Base-by-base conservation (phyloP, 441 rosid species). In the Croton setiger region DNA sequence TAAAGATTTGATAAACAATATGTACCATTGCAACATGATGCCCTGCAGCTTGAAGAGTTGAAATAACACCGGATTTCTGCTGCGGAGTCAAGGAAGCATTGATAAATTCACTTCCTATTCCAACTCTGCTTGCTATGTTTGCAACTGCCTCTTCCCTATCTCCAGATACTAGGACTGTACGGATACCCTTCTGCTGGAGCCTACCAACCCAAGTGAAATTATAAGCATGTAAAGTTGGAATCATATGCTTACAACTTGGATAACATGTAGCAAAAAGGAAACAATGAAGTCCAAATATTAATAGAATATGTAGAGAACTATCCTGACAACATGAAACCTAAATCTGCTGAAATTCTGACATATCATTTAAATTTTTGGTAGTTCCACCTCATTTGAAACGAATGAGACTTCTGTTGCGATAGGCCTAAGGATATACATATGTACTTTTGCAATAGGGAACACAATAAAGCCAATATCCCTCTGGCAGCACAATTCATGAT, bases 61-160 rank as follows among this genome's bases (percentile, higher is more conserved):
- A 83, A 80, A 92, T 87, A 75, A 85, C 76, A 68, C 72, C 74
- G 7, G 90, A 84, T 73, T 92, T 94, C 74, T 85, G 85, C 83
- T 85, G 88, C 0, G 99, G 99, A 69, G 91, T 76, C 83, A 83
- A 74, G 63, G 98, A 87, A 72, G 88, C 87, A 69, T 88, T 83
- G 69, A 90, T 77, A 48, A 71, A 83, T 76, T 85, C 87, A 68
- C 69, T 74, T 74, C 67, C 80, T 72, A 90, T 92, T 63, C 98
- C 96, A 72, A 94, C 91, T 17, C 74, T 75, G 76, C 78, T 80
- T 18, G 93, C 98, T 52, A 88, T 81, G 39, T 86, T 76, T 86
- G 98, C 94, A 76, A 90, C 94, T 82, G 94, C 98, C 82, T 87
- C 97, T 92, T 90, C 96, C 96, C 97, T 84, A 72, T 94, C 98